Base-by-base conservation (phyloP, 1,139 yeast genomes). In the Meyerozyma guilliermondii region DNA sequence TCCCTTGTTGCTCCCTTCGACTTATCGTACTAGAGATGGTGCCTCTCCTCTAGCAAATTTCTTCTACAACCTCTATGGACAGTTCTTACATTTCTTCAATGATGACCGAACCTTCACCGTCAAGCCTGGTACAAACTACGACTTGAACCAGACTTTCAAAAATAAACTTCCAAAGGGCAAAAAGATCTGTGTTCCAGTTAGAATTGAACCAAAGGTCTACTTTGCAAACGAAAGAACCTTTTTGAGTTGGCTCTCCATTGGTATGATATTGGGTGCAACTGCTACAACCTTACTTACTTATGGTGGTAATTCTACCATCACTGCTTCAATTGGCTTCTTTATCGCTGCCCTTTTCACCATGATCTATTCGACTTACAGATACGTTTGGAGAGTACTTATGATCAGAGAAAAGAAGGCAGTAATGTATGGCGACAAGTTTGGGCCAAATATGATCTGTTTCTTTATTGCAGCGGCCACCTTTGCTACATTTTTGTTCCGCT, bases 271-370 rank as follows among this genome's bases (percentile, higher is more conserved):
- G 46, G 84, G 87, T 38, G 87, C 84, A 43, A 82, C 89, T 8
- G 87, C 89, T 1, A 81, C 83, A 14, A 69, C 89, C 1, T 69
- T 85, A 50, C 66, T 85, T 53, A 81, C 82, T 47, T 85, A 81
- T 59, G 92, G 94, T 53, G 77, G 80, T 45, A 66, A 68, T 41
- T 67, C 81, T 35, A 82, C 96, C 0, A 72, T 88, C 53, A 75
- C 87, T 38, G 95, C 97, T 0, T 83, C 96, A 1, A 74, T 88
- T 44, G 95, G 95, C n/a, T 92, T 92, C 65, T 89, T 87, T 65
- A 46, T 87, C 17, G 81, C 95, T 22, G 88, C 98, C 0, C 70
- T 88, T 33, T 67, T 80, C 47, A 83, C 94, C 10, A 77, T 91
- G 45, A 43, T 71, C 16, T 91, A 91, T 62, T 78, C 96, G n/a